These are phyloP conservation scores for Ganoderma multipileum DNA, from an alignment of 1,284 basidiomycete species.

Conservation along the genomic window DNA sequence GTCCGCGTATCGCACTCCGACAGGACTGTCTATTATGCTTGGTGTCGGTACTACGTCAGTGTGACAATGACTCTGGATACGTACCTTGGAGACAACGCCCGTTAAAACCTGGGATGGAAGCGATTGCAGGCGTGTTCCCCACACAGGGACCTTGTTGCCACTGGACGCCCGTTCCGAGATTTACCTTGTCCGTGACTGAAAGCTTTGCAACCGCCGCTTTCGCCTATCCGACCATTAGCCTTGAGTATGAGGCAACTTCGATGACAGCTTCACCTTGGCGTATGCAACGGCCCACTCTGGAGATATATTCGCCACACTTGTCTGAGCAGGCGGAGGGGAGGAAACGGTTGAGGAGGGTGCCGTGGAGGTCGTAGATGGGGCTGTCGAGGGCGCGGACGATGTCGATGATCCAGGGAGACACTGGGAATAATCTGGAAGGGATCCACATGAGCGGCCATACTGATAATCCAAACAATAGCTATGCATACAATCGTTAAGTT, in stretches of 20 bases:
- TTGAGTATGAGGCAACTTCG: neutral
- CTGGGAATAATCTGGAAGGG: slow-evolving; percentile 51
- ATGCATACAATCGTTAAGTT: slow-evolving; percentile 48
- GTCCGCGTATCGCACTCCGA: slow-evolving; percentile 72
- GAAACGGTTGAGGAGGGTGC: slow-evolving; percentile 61
- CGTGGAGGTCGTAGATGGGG: slow-evolving; percentile 55
- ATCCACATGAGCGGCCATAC: neutral
- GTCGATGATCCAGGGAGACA: slow-evolving; percentile 48
- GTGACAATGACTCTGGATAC: slow-evolving; percentile 7
- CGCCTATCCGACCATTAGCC: slow-evolving; percentile 42
- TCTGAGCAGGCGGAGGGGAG: slow-evolving; percentile 29
- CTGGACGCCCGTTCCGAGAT: slow-evolving; percentile 57
- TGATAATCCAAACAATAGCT: neutral
- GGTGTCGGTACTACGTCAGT: neutral
- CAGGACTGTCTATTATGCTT: slow-evolving; percentile 51
- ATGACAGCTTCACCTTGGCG: slow-evolving; percentile 47
- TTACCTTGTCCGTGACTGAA: slow-evolving; percentile 60
- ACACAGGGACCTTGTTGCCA: slow-evolving; percentile 54
- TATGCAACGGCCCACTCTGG: slow-evolving; percentile 62
- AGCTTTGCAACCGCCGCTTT: slow-evolving; percentile 54
- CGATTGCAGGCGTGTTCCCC: slow-evolving; percentile 71
- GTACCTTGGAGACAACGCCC: slow-evolving; percentile 74
- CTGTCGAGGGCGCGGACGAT: slow-evolving; percentile 29
- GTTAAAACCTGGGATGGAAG: slow-evolving; percentile 61
- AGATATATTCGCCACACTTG: slow-evolving; percentile 50